Evolutionary conservation across 2,329 filamentous ascomycete genomes (phyloP).

Genomic region (Coniochaeta hoffmannii): DNA sequence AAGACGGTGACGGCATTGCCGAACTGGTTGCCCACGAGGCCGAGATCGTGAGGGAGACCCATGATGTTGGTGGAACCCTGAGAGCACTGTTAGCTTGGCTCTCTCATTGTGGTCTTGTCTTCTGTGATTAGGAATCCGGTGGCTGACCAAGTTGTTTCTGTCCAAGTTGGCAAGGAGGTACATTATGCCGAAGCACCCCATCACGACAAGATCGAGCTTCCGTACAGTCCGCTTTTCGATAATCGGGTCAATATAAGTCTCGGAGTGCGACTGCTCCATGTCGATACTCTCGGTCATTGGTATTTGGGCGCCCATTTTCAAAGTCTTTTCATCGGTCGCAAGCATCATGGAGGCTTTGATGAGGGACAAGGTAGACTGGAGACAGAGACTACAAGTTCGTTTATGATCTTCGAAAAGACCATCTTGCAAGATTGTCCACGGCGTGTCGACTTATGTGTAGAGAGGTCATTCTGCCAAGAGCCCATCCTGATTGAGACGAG

Average conservation of each 20-base stretch:
- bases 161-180: constrained; percentile 25
- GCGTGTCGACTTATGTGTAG: neutral
- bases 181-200: constrained; percentile 14
- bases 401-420: neutral
- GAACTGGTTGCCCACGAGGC: constrained; percentile 21
- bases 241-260: constrained; percentile 7
- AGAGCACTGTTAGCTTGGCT: neutral
- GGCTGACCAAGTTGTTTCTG: constrained; percentile 16
- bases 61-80: constrained; percentile 18
- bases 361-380: neutral
- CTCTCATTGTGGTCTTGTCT: constrained; percentile 14
- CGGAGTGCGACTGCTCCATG: neutral
- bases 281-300: constrained; percentile 2
- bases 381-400: neutral
- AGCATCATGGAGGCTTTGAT: neutral
- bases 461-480: neutral
- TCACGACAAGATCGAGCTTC: constrained; percentile 9
- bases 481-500: neutral
- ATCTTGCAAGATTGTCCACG: neutral
- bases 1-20: constrained; percentile 23
- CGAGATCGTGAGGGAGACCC: constrained; percentile 25
- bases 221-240: constrained; percentile 7
- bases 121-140: constrained; percentile 2
- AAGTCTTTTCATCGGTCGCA: neutral
- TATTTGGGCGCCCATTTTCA: neutral